These are phyloP conservation scores for Echinosophora koreensis DNA, from an alignment of 306 rosid genomes.

Conservation along the genomic window DNA sequence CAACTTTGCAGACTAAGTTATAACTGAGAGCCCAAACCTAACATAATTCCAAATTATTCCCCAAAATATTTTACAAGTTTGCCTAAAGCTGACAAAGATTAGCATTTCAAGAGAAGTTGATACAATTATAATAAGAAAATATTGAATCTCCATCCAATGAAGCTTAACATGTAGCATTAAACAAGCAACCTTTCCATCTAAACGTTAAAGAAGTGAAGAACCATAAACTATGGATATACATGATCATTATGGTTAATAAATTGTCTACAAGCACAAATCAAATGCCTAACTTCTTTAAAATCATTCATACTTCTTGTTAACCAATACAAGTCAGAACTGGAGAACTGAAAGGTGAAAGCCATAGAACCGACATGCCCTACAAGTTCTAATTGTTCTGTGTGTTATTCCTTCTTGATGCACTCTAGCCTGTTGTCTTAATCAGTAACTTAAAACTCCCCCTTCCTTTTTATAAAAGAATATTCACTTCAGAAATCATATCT, in stretches of 20 bases:
- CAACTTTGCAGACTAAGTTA: background rate
- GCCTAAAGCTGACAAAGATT: background rate
- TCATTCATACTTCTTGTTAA: slow-evolving; percentile 26
- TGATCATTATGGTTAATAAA: background rate
- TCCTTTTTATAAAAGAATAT: background rate
- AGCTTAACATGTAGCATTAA: slow-evolving; percentile 15
- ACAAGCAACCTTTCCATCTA: slow-evolving; percentile 16
- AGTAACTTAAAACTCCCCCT: background rate
- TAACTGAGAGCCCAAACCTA: background rate
- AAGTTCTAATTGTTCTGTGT: slow-evolving; percentile 24
- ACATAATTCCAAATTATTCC: slow-evolving; percentile 5
- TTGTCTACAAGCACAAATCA: background rate
- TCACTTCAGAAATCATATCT: background rate
- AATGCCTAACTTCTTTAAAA: slow-evolving; percentile 2
- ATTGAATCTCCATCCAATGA: slow-evolving; percentile 13
- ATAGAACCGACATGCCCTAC: slow-evolving; percentile 8
- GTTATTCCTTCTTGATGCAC: slow-evolving; percentile 8
- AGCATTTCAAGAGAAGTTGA: slow-evolving; percentile 28
- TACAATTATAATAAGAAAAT: background rate
- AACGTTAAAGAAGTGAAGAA: slow-evolving; percentile 21
- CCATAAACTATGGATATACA: slow-evolving; percentile 5
- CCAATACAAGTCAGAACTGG: slow-evolving; percentile 4
- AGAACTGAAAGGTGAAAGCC: slow-evolving; percentile 33
- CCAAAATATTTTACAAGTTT: slow-evolving; percentile 12
- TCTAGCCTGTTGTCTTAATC: background rate